Conservation (phyloP, 441 rosid species). For the Francoa sonchifolia region DNA sequence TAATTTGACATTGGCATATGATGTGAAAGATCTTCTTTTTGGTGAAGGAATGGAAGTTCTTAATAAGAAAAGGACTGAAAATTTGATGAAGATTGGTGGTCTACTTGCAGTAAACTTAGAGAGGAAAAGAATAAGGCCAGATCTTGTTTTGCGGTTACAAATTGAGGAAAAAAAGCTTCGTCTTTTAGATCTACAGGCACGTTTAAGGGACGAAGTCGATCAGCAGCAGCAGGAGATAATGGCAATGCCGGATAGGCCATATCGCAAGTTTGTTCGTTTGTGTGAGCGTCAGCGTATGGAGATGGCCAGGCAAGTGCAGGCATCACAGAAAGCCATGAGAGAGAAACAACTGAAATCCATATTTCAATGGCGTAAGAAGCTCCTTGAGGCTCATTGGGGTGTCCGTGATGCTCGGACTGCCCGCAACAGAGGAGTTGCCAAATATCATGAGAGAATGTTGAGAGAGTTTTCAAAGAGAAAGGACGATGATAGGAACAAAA, state of each 20-base stretch:
- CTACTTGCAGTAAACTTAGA: conserved; percentile 83
- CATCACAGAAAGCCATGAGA: conserved; percentile 70
- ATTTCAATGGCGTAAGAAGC: conserved; percentile 99
- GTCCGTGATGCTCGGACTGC: conserved; percentile 99
- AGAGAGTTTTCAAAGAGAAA: conserved; percentile 93
- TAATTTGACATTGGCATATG: conserved; percentile 79
- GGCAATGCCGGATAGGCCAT: conserved; percentile 99
- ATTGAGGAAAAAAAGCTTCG: conserved; percentile 92
- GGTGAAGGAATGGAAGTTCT: conserved; percentile 87
- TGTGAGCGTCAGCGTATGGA: conserved; percentile 97
- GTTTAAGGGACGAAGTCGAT: conserved; percentile 91
- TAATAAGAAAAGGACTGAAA: conserved; percentile 65
- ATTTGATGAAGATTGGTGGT: conserved; percentile 76
- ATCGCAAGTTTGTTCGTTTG: conserved; percentile 91
- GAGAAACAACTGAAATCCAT: conserved; percentile 96
- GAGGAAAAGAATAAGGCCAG: conserved; percentile 97
- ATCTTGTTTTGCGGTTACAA: conserved; percentile 94
- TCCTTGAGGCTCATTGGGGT: conserved; percentile 97
- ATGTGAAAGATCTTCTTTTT: conserved; percentile 82
- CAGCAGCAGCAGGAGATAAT: conserved; percentile 96
- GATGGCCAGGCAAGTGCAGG: conserved; percentile 81
- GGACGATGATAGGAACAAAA: conserved; percentile 90
- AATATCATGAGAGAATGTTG: conserved; percentile 94
- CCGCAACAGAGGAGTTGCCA: conserved; percentile 98
- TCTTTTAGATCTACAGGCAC: conserved; percentile 74